These are phyloP conservation scores for Penicillium sp. DNA, from an alignment of 2,329 filamentous ascomycete genomes.

Conservation along the genomic window DNA sequence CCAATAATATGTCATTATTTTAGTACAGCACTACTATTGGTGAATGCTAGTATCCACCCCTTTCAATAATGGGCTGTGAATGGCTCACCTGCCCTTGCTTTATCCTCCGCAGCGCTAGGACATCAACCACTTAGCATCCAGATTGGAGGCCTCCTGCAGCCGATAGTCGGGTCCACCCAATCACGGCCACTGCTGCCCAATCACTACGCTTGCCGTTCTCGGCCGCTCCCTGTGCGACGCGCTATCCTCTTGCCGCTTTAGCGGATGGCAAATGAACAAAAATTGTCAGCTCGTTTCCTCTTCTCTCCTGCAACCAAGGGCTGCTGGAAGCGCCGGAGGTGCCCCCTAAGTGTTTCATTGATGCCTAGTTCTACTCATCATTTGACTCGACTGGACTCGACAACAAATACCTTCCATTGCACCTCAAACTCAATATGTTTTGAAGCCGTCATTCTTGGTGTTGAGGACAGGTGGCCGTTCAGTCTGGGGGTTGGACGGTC, in stretches of 20 bases:
- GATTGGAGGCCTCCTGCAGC: conserved; percentile 29
- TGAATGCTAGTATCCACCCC: conserved; percentile 1
- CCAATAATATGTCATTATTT: conserved; percentile 3
- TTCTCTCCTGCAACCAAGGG: conserved; percentile 6
- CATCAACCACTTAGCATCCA: conserved; percentile 27
- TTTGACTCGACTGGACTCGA: not conserved
- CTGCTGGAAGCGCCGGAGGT: conserved; percentile 4
- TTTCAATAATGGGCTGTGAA: not conserved
- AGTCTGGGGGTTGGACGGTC: conserved; percentile 12
- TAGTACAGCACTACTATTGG: not conserved
- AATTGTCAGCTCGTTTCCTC: conserved; percentile 13
- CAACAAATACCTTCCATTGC: not conserved
- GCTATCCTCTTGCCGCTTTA: conserved; percentile 34
- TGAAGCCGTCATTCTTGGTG: conserved; percentile 4
- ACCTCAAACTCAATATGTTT: not conserved
- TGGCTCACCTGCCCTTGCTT: conserved; percentile 25
- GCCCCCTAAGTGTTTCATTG: not conserved
- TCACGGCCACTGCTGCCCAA: conserved; percentile 22
- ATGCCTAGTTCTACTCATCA: not conserved
- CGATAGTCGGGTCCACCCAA: conserved; percentile 21
- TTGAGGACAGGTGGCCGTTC: conserved; percentile 23
- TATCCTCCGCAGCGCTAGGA: conserved; percentile 25
- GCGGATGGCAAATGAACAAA: conserved; percentile 33
- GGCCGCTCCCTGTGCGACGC: conserved; percentile 28
- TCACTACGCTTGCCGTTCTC: conserved; percentile 22